Conservation (phyloP, 257 asterid genomes). For the Coffea canephora region DNA sequence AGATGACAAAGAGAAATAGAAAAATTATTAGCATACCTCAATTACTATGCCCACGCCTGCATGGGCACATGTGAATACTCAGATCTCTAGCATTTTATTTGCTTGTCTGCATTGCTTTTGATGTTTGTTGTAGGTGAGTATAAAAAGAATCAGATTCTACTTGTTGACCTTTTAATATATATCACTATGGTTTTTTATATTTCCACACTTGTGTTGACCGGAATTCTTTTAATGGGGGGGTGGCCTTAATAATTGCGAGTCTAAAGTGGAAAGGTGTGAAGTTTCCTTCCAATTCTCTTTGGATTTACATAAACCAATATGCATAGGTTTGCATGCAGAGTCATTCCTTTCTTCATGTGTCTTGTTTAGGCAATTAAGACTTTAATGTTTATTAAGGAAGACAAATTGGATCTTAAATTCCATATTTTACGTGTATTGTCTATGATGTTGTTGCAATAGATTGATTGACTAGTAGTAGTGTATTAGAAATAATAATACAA, state of each 20-base stretch:
- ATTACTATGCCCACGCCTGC: conserved; percentile 31
- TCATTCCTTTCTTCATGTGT: conserved; percentile 1
- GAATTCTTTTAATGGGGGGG: neutral
- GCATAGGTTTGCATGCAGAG: neutral
- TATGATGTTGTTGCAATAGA: too few species aligned
- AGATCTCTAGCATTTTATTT: conserved; percentile 31
- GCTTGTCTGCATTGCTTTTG: conserved; percentile 28
- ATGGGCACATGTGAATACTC: conserved; percentile 41
- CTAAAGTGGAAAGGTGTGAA: neutral
- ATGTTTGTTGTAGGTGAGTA: conserved; percentile 10
- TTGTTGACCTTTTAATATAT: conserved; percentile 28
- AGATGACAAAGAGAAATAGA: conserved; percentile 36
- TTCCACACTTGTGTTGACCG: neutral
- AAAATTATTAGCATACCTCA: conserved; percentile 23
- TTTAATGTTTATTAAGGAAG: neutral
- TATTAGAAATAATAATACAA: neutral
- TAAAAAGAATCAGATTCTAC: conserved; percentile 27
- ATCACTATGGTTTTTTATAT: conserved; percentile 5
- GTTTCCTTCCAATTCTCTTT: conserved; percentile 5
- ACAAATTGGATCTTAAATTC: neutral
- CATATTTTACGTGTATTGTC: neutral
- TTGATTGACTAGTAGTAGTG: too few species aligned
- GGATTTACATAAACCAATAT: neutral
- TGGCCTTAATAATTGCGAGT: neutral
- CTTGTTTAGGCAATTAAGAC: conserved; percentile 11